A percentile compares a stretch with the other conserved stretches of the same genome.
Conservation (phyloP, 1,139 yeast species). For the Diutina catenulata region DNA sequence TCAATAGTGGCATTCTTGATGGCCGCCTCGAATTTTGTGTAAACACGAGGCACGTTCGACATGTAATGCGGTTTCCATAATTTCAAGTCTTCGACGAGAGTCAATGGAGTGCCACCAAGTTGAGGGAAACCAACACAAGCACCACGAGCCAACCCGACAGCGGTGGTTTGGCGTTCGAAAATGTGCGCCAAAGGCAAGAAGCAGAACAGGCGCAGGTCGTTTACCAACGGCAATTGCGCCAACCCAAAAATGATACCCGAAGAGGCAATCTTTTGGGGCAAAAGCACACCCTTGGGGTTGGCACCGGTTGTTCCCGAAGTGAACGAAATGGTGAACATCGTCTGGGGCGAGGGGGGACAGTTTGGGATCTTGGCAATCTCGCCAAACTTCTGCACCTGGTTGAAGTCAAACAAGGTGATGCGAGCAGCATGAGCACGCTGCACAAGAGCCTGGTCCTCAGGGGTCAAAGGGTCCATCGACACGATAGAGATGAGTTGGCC, state of each 20-base stretch:
- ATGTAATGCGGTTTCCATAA: slow-evolving; percentile 40
- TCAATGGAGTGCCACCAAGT: not conserved
- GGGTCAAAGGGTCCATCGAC: slow-evolving; percentile 15
- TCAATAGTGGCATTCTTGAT: slow-evolving; percentile 28
- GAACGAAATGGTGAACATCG: slow-evolving; percentile 18
- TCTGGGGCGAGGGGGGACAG: slow-evolving; percentile 15
- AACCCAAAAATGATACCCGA: slow-evolving; percentile 31
- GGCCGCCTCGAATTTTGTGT: slow-evolving; percentile 47
- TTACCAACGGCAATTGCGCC: not conserved
- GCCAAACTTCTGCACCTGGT: slow-evolving; percentile 20
- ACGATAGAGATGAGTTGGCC: slow-evolving; percentile 13
- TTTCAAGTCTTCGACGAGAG: slow-evolving; percentile 27
- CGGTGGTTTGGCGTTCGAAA: slow-evolving; percentile 3
- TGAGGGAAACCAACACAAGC: slow-evolving; percentile 1
- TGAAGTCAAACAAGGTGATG: slow-evolving; percentile 11
- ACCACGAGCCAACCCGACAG: not conserved
- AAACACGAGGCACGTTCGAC: slow-evolving; percentile 55
- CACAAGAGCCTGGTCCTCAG: slow-evolving; percentile 10
- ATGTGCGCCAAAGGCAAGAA: slow-evolving; percentile 3
- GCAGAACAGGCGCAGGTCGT: not conserved
- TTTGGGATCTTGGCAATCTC: slow-evolving; percentile 12
- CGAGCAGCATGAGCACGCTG: slow-evolving; percentile 8
- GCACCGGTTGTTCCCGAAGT: slow-evolving; percentile 30
- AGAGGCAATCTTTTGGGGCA: slow-evolving; percentile 30
- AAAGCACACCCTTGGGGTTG: slow-evolving; percentile 27